Evolutionary conservation across 75 land plant species (phyloP), one percentile per base, ranked within the genome.

Genomic region (Azolla pinnata): DNA sequence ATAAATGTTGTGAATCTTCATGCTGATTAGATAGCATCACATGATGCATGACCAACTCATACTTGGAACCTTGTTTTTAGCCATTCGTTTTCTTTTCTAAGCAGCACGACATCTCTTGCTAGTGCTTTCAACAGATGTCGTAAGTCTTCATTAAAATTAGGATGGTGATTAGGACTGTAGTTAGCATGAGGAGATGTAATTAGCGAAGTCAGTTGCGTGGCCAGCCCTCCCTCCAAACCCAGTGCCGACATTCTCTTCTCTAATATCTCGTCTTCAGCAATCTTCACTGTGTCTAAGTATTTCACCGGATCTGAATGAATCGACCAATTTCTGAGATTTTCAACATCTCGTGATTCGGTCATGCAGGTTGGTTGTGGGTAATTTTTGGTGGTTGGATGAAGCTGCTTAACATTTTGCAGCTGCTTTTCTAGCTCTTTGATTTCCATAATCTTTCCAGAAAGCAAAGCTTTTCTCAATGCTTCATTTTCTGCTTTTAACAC

Each of bases 71-170:
- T n/a, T n/a, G n/a, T n/a, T n/a, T 46, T 46, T 2, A 46, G 49
- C 49, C 49, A 46, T 46, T 46, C 23, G 49, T 46, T 46, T 23
- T 46, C 49, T 46, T 46, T 18, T 17, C 49, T 46, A 2, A 46
- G 21, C 23, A 46, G 17, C 49, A 46, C 49, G 21, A 46, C 49
- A 4, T 46, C 49, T 46, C 49, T 46, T 18, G 49, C 49, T 2
- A 46, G 49, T 17, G 49, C 49, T 14, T 14, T 46, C 2, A 46
- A 23, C n/a, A 46, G 49, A 23, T 38, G 42, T 38, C 42, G 7
- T 14, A 38, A 38, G 42, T 38, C 42, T 38, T 14, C 42, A 38
- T 38, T 38, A 7, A 38, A 38, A 38, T 38, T 8, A 14, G 42
- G 14, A 8, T 38, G 7, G 12, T 7, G 7, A 14, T 38, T 7